Conservation (phyloP, 371 early-diverging fungal species). For the Rhizopus microsporus region DNA sequence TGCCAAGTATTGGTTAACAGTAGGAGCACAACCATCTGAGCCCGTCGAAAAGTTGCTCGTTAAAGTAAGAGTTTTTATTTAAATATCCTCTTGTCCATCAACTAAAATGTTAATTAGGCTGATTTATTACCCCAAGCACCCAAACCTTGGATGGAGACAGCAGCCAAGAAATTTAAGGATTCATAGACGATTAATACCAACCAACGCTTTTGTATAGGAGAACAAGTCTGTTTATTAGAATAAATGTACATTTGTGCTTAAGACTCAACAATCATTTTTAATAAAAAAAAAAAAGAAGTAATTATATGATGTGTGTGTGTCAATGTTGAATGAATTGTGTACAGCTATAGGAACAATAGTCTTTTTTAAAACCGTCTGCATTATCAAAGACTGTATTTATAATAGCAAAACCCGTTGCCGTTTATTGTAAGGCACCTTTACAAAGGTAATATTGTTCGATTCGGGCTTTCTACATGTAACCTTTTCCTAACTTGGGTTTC, state of each 20-base stretch:
- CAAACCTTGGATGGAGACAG: slow-evolving; percentile 60
- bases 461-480: slow-evolving; percentile 3
- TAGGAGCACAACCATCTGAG: slow-evolving; percentile 93
- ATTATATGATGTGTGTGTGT: too few species aligned
- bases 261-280: too few species aligned
- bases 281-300: too few species aligned
- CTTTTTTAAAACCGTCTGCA: slow-evolving; percentile 27
- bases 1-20: slow-evolving; percentile 95
- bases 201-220: neutral
- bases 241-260: too few species aligned
- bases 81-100: neutral
- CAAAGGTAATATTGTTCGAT: slow-evolving; percentile 64
- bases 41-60: slow-evolving; percentile 85
- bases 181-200: neutral
- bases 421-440: slow-evolving; percentile 67
- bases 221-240: neutral
- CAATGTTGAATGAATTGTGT: too few species aligned
- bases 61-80: slow-evolving; percentile 63
- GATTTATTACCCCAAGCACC: slow-evolving; percentile 60
- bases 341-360: too few species aligned
- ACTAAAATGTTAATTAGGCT: slow-evolving; percentile 42
- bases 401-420: slow-evolving; percentile 49
- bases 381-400: slow-evolving; percentile 42
- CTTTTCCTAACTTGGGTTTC: too few species aligned
- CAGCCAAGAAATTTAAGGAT: slow-evolving; percentile 35